Conservation (phyloP, 2,329 filamentous ascomycete species). For the Drechslerella coelobrocha region DNA sequence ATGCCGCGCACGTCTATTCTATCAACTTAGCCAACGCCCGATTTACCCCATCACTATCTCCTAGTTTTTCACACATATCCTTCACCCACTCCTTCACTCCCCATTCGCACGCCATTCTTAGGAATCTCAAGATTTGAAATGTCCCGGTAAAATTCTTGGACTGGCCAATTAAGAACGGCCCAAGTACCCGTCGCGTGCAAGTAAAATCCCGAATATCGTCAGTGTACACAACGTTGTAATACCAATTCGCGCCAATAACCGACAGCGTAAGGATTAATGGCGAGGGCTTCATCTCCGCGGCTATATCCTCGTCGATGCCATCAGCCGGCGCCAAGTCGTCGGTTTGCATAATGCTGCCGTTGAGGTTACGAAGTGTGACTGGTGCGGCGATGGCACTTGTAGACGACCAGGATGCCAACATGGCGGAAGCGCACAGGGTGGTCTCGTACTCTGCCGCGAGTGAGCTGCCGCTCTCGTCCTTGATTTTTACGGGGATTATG, state of each 20-base stretch:
- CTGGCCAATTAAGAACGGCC: constrained; percentile 42
- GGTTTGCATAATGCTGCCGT: constrained; percentile 42
- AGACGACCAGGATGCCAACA: constrained; percentile 46
- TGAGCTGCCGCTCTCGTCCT: constrained; percentile 45
- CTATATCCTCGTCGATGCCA: constrained; percentile 32
- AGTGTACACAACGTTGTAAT: constrained; percentile 48
- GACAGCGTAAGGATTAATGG: constrained; percentile 39
- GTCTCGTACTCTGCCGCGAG: constrained; percentile 47
- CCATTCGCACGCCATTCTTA: constrained; percentile 49
- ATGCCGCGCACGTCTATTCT: constrained; percentile 12
- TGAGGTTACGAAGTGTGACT: constrained; percentile 9
- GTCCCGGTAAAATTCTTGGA: constrained; percentile 38
- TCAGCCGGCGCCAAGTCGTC: constrained; percentile 36
- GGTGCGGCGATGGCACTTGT: constrained; percentile 32
- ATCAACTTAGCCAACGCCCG: constrained; percentile 34
- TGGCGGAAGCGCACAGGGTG: constrained; percentile 45
- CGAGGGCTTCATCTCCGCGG: constrained; percentile 31
- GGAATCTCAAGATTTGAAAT: constrained; percentile 41
- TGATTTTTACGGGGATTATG: constrained; percentile 42
- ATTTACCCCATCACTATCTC: constrained; percentile 36
- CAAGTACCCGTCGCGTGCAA: constrained; percentile 33
- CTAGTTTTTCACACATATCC: constrained; percentile 48
- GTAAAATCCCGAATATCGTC: constrained; percentile 47
- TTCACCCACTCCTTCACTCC: constrained; percentile 46
- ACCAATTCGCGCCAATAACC: constrained; percentile 48